A percentile compares a stretch with the other conserved stretches of the same genome.
Evolutionary conservation across 1,139 yeast genomes (phyloP).

Genomic region (Geotrichum cucujoidarum): DNA sequence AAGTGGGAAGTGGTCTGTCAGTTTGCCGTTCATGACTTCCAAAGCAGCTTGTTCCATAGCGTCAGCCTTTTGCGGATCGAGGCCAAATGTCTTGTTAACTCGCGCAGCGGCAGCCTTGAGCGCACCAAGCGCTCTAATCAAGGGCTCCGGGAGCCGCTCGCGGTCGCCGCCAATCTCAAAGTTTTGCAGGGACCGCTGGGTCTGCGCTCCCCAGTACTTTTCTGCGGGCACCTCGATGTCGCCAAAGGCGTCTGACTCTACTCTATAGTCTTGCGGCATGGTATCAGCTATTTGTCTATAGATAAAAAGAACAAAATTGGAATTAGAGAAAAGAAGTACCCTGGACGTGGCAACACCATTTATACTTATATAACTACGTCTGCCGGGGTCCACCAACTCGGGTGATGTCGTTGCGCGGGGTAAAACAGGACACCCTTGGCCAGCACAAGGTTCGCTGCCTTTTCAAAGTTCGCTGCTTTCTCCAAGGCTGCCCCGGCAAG

Average conservation of each 20-base stretch:
- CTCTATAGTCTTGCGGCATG: constrained; percentile 37
- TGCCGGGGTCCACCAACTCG: no score
- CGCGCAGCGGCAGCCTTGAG: constrained; percentile 93
- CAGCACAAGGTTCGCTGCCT: no score
- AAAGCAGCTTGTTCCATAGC: constrained; percentile 94
- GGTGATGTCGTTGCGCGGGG: no score
- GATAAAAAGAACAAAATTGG: not conserved
- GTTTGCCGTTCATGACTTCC: constrained; percentile 88
- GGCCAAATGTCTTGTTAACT: constrained; percentile 79
- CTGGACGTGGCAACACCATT: no score
- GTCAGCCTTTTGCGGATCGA: constrained; percentile 74
- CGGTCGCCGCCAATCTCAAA: constrained; percentile 92
- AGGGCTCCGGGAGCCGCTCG: constrained; percentile 87
- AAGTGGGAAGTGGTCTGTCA: constrained; percentile 91
- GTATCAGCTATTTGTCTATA: not conserved
- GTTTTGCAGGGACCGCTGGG: constrained; percentile 81
- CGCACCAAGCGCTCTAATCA: constrained; percentile 86
- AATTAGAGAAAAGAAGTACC: no score
- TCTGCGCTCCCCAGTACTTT: constrained; percentile 97
- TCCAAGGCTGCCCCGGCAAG: no score
- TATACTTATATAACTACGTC: no score
- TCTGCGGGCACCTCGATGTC: constrained; percentile 83
- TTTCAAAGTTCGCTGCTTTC: no score
- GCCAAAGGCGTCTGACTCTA: constrained; percentile 94
- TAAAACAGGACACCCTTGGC: no score